These are phyloP conservation scores for Kwoniella dendrophila DNA, from an alignment of 768 basidiomycete genomes.

Conservation along the genomic window DNA sequence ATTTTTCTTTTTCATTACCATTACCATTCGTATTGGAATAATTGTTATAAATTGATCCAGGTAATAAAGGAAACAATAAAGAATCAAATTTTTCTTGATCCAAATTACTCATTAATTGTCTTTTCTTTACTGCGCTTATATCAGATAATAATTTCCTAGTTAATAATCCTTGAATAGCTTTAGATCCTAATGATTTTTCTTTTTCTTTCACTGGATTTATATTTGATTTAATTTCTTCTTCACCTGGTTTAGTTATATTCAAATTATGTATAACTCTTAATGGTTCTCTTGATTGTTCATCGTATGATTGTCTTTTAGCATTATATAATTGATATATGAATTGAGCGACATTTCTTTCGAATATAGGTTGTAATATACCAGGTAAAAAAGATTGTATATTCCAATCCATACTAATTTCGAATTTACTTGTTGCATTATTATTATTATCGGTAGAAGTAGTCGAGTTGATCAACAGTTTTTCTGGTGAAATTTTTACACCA, in stretches of 20 bases:
- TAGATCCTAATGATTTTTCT: conserved; percentile 69
- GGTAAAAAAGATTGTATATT: conserved; percentile 90
- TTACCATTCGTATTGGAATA: neutral
- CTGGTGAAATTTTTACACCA: conserved; percentile 69
- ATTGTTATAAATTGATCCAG: conserved; percentile 67
- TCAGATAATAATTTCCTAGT: conserved; percentile 76
- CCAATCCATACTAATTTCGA: conserved; percentile 72
- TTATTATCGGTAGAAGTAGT: too few species aligned
- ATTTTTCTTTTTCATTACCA: conserved; percentile 66
- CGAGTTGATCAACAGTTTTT: too few species aligned
- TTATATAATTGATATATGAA: conserved; percentile 81
- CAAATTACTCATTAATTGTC: conserved; percentile 61
- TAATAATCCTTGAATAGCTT: conserved; percentile 77
- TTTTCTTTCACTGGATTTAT: conserved; percentile 69
- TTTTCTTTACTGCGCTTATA: conserved; percentile 63
- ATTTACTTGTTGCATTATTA: conserved; percentile 28
- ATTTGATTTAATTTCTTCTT: conserved; percentile 38
- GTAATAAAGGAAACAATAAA: conserved; percentile 80
- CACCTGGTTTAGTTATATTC: conserved; percentile 45
- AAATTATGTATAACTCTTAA: conserved; percentile 70
- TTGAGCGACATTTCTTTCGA: conserved; percentile 70
- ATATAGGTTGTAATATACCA: conserved; percentile 74
- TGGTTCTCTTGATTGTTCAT: conserved; percentile 70
- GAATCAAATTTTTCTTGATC: conserved; percentile 61
- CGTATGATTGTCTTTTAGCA: conserved; percentile 67